Conservation (phyloP, 345 rosid genomes). For the Corchorus olitorius region DNA sequence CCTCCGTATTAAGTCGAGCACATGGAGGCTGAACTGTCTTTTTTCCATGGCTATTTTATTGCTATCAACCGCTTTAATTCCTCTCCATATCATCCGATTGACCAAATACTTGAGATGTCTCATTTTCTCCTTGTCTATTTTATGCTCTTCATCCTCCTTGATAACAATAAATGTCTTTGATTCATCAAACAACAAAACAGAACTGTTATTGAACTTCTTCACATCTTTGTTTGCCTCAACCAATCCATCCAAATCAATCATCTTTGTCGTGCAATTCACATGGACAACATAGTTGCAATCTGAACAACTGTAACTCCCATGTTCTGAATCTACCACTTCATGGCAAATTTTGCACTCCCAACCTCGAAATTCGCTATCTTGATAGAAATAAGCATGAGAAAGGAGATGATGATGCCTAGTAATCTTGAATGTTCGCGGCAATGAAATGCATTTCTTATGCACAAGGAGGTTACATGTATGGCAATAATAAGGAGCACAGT, state of each 20-base stretch:
- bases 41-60: too few relatives aligned
- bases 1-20: too few relatives aligned
- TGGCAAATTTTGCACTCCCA: slow-evolving; percentile 23
- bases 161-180: not conserved
- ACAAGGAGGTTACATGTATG: not conserved
- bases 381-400: not conserved
- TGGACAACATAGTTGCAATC: slow-evolving; percentile 21
- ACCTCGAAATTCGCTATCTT: not conserved
- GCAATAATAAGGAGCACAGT: slow-evolving; percentile 15
- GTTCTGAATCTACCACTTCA: not conserved
- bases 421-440: slow-evolving; percentile 2
- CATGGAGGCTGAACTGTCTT: too few relatives aligned
- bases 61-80: too few relatives aligned
- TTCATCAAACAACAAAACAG: too few relatives aligned
- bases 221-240: too few relatives aligned
- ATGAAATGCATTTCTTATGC: slow-evolving; percentile 11
- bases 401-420: slow-evolving; percentile 17
- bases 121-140: too few relatives aligned
- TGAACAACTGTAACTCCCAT: slow-evolving; percentile 24
- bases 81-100: too few relatives aligned
- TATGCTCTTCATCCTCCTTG: not conserved
- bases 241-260: too few relatives aligned
- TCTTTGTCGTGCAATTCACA: slow-evolving; percentile 16
- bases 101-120: too few relatives aligned
- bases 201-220: too few relatives aligned